Percentiles rank a stretch among this genome's conserved stretches.
These are phyloP conservation scores for Seiridium unicorne DNA, from an alignment of 2,329 filamentous ascomycete species.

Conservation along the genomic window DNA sequence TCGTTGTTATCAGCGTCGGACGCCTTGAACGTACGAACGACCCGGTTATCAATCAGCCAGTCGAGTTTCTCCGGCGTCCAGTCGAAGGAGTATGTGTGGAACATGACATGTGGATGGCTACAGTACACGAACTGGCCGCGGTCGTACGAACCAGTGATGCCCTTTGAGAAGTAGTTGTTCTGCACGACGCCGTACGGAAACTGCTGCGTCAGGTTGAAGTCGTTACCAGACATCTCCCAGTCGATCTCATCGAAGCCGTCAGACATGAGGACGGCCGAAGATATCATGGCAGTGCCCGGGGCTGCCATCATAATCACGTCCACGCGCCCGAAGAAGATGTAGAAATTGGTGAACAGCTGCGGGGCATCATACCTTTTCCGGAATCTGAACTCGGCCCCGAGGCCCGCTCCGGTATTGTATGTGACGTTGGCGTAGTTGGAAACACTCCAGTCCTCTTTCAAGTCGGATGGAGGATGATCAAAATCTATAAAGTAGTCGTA, in stretches of 20 bases:
- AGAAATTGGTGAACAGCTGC: conserved; percentile 30
- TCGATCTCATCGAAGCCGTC: conserved; percentile 30
- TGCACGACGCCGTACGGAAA: conserved; percentile 24
- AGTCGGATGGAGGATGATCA: conserved; percentile 20
- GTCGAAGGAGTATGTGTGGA: conserved; percentile 31
- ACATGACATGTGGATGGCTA: conserved; percentile 22
- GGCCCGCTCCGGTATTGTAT: conserved; percentile 19
- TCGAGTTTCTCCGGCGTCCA: conserved; percentile 26
- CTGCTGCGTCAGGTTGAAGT: conserved; percentile 26
- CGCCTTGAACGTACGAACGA: conserved; percentile 22
- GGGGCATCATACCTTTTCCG: conserved; percentile 24
- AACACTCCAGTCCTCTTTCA: conserved; percentile 22
- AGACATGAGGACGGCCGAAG: conserved; percentile 25
- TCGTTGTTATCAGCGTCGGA: conserved; percentile 19
- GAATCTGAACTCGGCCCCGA: conserved; percentile 26
- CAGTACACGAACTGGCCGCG: not conserved
- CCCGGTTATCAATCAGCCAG: conserved; percentile 27
- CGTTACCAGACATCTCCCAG: conserved; percentile 30
- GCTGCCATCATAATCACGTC: conserved; percentile 30
- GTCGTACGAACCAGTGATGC: conserved; percentile 18
- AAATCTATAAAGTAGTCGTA: conserved; percentile 29
- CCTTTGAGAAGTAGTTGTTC: conserved; percentile 23
- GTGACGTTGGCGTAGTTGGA: conserved; percentile 21
- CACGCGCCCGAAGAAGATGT: conserved; percentile 28
- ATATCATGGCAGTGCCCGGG: conserved; percentile 27